Evolutionary conservation across 2,329 filamentous ascomycete genomes (phyloP).

Genomic region (Pseudocercospora fijiensis): DNA sequence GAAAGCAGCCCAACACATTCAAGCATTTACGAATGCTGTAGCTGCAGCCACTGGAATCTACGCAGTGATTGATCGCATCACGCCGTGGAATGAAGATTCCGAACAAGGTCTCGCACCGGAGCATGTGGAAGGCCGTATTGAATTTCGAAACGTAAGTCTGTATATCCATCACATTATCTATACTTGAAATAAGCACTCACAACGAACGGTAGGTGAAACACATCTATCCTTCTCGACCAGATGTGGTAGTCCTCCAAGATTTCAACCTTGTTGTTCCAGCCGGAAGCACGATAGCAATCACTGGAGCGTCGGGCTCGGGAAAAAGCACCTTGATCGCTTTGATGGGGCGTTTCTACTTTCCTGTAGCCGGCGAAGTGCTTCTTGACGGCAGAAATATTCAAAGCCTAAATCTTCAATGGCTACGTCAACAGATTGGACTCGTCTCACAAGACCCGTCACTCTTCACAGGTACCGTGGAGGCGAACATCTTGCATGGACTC

Average conservation of each 20-base stretch:
- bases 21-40: conserved; percentile 79
- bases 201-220: conserved; percentile 62
- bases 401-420: conserved; percentile 80
- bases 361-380: conserved; percentile 72
- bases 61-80: conserved; percentile 83
- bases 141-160: conserved; percentile 61
- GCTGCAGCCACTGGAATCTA: conserved; percentile 89
- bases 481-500: conserved; percentile 83
- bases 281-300: conserved; percentile 87
- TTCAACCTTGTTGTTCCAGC: conserved; percentile 78
- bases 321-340: conserved; percentile 50
- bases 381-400: conserved; percentile 81
- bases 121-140: conserved; percentile 72
- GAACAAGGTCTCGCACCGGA: conserved; percentile 70
- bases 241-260: conserved; percentile 82
- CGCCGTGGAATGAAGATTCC: conserved; percentile 75
- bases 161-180: background rate
- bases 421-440: conserved; percentile 85
- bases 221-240: conserved; percentile 89
- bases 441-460: conserved; percentile 92
- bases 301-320: conserved; percentile 65
- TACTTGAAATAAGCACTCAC: conserved; percentile 26
- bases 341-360: conserved; percentile 69
- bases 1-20: conserved; percentile 79
- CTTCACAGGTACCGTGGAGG: conserved; percentile 82